phyloP scores from a whole-genome alignment of 306 rosid genomes.

The Crataegus laevigata region DNA sequence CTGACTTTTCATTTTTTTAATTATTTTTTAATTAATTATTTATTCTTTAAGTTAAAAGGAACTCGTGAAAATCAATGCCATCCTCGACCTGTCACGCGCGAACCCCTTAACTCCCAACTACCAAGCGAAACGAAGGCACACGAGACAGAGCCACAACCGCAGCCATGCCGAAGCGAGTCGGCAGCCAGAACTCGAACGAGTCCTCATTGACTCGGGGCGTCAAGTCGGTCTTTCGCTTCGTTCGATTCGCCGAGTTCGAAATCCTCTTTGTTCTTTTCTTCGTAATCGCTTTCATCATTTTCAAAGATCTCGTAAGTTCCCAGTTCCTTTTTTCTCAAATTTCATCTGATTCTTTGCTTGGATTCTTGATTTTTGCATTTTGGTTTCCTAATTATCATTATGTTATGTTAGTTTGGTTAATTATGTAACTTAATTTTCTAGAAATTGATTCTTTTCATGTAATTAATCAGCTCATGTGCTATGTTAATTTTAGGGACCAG shows the following conservation, averaged over 20 bases:
- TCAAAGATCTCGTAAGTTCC: slow-evolving; percentile 74
- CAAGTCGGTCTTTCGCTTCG: slow-evolving; percentile 39
- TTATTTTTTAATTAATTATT: too few relatives aligned
- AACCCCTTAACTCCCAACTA: neutral
- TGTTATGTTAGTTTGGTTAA: neutral
- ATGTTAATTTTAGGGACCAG: neutral
- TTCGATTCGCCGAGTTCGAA: slow-evolving; percentile 79
- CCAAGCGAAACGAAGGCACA: neutral
- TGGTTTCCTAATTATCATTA: neutral
- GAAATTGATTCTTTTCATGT: neutral
- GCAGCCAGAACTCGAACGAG: slow-evolving; percentile 30
- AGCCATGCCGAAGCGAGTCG: slow-evolving; percentile 39
- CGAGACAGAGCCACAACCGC: neutral
- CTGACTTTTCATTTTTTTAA: neutral
- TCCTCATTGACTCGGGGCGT: slow-evolving; percentile 50
- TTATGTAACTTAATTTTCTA: neutral
- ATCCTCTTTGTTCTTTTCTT: slow-evolving; percentile 80
- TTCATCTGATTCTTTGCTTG: neutral
- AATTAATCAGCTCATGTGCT: neutral
- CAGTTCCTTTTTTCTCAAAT: neutral
- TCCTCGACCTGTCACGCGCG: neutral
- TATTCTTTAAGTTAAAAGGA: neutral
- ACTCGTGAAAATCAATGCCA: neutral
- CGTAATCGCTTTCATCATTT: slow-evolving; percentile 57
- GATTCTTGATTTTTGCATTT: neutral